Percentiles rank a stretch among this genome's conserved stretches.
Evolutionary conservation across 805 yeast species (phyloP).

Genomic region (Candida takata): DNA sequence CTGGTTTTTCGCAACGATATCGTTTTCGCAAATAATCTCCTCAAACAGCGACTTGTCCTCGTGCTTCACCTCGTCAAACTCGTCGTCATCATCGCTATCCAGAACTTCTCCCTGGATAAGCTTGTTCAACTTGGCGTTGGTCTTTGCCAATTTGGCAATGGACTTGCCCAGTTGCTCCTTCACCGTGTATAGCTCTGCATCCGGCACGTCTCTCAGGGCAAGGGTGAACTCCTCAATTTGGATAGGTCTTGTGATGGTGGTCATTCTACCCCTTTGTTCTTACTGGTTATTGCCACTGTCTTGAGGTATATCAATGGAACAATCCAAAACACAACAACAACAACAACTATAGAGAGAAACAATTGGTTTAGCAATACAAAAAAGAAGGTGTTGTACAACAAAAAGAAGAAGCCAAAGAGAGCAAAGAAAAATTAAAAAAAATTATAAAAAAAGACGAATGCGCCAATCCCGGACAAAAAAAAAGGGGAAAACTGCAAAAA

Average conservation of each 20-base stretch:
- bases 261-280: slow-evolving; percentile 14
- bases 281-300: no score
- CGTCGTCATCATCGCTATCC: slow-evolving; percentile 21
- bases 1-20: slow-evolving; percentile 46
- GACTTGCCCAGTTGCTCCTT: slow-evolving; percentile 33
- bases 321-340: no score
- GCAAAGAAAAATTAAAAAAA: no score
- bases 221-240: slow-evolving; percentile 40
- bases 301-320: no score
- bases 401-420: no score
- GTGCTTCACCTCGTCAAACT: slow-evolving; percentile 22
- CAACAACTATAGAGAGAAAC: no score
- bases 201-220: slow-evolving; percentile 49
- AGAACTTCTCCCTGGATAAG: slow-evolving; percentile 32
- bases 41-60: slow-evolving; percentile 44
- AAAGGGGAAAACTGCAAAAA: no score
- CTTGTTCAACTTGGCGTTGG: slow-evolving; percentile 42
- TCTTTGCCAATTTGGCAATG: slow-evolving; percentile 39
- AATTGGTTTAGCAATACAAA: no score
- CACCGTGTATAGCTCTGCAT: slow-evolving; percentile 32
- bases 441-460: no score
- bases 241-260: slow-evolving; percentile 30
- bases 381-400: no score
- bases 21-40: slow-evolving; percentile 53
- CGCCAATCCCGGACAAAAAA: no score